Conservation (phyloP, 139 green algal species). For the Chlorella vulgaris region DNA sequence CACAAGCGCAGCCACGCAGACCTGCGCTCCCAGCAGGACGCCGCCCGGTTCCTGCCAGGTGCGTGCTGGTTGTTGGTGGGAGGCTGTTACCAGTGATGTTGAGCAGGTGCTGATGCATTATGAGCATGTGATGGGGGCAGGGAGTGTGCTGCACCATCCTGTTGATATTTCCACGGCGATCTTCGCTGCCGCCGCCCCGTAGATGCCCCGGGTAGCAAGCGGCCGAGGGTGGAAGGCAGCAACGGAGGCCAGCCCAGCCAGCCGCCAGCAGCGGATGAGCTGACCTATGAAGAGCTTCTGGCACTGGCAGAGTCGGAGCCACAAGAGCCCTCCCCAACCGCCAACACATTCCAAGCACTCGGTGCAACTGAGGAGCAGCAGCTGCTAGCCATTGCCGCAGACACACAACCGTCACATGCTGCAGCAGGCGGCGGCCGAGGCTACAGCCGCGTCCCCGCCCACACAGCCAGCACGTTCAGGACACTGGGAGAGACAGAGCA, state of each 20-base stretch:
- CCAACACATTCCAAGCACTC: background rate
- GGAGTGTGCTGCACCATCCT: no score
- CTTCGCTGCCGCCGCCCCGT: background rate
- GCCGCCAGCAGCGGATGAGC: background rate
- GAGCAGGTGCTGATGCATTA: no score
- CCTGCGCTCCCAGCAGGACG: conserved; percentile 6
- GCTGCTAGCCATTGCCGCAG: conserved; percentile 40
- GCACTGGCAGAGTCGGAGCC: background rate
- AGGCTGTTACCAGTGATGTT: no score
- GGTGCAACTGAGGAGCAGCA: conserved; percentile 42
- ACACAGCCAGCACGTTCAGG: background rate
- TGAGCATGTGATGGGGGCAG: no score
- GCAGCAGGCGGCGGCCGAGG: background rate
- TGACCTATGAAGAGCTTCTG: conserved; percentile 1
- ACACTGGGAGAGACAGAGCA: background rate
- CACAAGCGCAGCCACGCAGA: conserved; percentile 31
- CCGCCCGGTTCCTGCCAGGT: conserved; percentile 14
- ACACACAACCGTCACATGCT: background rate
- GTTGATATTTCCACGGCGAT: no score
- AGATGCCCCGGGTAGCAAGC: background rate
- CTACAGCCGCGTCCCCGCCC: background rate
- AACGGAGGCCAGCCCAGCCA: background rate
- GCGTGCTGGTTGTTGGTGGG: background rate
- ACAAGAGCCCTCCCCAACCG: background rate
- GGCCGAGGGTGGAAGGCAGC: background rate